Evolutionary conservation across 2,329 filamentous ascomycete genomes (phyloP), one percentile per base, ranked within the genome.

Genomic region (Fusarium siculi): DNA sequence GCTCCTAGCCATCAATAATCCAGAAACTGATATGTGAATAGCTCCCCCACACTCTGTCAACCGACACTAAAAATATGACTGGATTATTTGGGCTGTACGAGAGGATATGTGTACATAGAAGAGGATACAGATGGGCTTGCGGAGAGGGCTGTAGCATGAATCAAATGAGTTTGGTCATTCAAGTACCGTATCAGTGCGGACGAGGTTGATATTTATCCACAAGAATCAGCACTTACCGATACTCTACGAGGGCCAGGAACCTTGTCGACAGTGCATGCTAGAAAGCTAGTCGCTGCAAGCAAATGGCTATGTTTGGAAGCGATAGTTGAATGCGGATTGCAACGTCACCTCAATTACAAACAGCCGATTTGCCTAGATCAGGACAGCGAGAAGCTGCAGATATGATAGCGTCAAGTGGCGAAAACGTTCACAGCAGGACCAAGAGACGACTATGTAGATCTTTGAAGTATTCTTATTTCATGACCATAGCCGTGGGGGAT

Each of bases 401-500:
- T 30, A 30, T 23, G n/a, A 8, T 16, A 8, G 2, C 28, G 6
- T 28, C 19, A 39, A n/a, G 6, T n/a, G 19, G 14, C 14, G 19
- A 12, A 39, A 9, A 9, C 14, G 10, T 16, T 53, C 50, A 53
- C 34, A 53, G 8, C 15, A 19, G 23, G 7, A 7, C 15, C 11
- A 39, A 7, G 2, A 21, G 11, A n/a, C 10, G 16, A 9, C 5
- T 3, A 25, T n/a, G 7, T 40, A 77, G 73, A 81, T 83, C 78
- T 85, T 87, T 80, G 83, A 80, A 83, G 84, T 78, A 81, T 86
- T 87, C 85, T 88, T 85, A 88, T 90, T 89, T 89, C 88, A 85
- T 90, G 84, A 89, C 87, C 88, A 86, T 89, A 85, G 87, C 87
- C 89, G 87, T 89, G 88, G 88, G 70, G 87, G 87, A 88, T 89